Evolutionary conservation across 768 basidiomycete genomes (phyloP), one percentile per base, ranked within the genome.

Genomic region (Terana coerulea): DNA sequence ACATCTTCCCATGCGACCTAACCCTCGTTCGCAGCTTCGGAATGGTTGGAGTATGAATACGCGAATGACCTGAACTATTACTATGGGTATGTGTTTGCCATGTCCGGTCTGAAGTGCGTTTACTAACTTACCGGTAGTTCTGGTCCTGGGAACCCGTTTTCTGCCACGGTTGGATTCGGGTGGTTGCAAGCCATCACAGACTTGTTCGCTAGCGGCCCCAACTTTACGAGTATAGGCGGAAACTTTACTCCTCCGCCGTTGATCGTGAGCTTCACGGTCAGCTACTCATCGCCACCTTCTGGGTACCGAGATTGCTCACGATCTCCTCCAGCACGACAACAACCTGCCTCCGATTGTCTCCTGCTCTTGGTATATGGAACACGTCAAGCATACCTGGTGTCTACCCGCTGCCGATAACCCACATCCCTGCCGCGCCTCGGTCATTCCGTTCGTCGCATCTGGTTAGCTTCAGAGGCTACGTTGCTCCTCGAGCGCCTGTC

Each of bases 21-120:
- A 44, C 22, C 14, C 49, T 51, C 40, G 33, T 29, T 8, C 10
- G 3, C 34, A 73, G 72, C 67, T 7, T 56, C 56, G 6, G 75
- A 76, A 57, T 75, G 74, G 75, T 54, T 70, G 7, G 63, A 72
- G 35, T 76, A 75, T 41, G 75, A 76, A 54, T 75, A 76, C 47
- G 73, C 73, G 2, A 56, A 71, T 35, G 75, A 76, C 51, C 61
- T 76, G 41, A 74, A 73, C 54, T 76, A 76, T 44, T 75, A 75
- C 56, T 75, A 75, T 42, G 74, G 74, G 70, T 68, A 51, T n/a
- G 63, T 45, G 14, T 24, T 10, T 39, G n/a, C 10, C 5, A 17
- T 5, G n/a, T 52, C 2, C 12, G 17, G 10, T 10, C 37, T 44
- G n/a, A 21, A 25, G 5, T 36, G 24, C 5, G 34, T 25, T 14